phyloP scores from a whole-genome alignment of 768 basidiomycete genomes.

The Melanogaster broomeanus region DNA sequence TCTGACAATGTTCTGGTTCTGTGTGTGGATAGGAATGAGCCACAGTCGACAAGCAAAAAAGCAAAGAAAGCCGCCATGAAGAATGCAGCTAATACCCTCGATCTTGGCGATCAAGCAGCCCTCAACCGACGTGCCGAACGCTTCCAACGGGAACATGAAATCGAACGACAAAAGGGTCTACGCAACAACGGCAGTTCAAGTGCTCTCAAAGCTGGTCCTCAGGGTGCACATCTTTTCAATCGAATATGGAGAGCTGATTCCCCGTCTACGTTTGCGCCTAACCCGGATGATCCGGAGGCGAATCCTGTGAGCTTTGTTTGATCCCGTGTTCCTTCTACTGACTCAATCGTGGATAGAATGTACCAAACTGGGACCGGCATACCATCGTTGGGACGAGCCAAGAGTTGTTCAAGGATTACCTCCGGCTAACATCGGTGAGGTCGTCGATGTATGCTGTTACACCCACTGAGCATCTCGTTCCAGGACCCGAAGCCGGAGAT shows the following conservation, averaged over 20 bases:
- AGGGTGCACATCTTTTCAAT: constrained; percentile 56
- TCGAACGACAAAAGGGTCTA: constrained; percentile 67
- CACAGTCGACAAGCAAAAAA: constrained; percentile 54
- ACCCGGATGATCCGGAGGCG: constrained; percentile 68
- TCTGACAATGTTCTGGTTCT: constrained; percentile 9
- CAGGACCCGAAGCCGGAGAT: constrained; percentile 94
- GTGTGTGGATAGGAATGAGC: constrained; percentile 37
- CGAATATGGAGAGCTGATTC: constrained; percentile 44
- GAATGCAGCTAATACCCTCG: constrained; percentile 38
- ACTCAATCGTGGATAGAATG: constrained; percentile 62
- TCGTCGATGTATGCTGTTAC: not conserved
- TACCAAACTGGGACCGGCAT: constrained; percentile 93
- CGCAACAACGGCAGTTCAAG: constrained; percentile 32
- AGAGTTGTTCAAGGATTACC: constrained; percentile 93
- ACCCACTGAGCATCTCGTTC: constrained; percentile 5
- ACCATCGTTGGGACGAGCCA: constrained; percentile 93
- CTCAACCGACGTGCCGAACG: constrained; percentile 80
- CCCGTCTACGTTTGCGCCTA: constrained; percentile 47
- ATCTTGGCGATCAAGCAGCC: constrained; percentile 67
- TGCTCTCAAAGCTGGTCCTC: constrained; percentile 46
- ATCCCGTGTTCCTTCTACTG: not conserved
- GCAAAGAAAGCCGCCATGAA: constrained; percentile 55
- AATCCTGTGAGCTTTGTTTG: constrained; percentile 57
- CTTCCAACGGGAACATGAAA: constrained; percentile 88
- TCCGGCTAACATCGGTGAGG: constrained; percentile 85